These are phyloP conservation scores for Cryptococcus sp. DNA, from an alignment of 1,284 basidiomycete species.

Conservation along the genomic window DNA sequence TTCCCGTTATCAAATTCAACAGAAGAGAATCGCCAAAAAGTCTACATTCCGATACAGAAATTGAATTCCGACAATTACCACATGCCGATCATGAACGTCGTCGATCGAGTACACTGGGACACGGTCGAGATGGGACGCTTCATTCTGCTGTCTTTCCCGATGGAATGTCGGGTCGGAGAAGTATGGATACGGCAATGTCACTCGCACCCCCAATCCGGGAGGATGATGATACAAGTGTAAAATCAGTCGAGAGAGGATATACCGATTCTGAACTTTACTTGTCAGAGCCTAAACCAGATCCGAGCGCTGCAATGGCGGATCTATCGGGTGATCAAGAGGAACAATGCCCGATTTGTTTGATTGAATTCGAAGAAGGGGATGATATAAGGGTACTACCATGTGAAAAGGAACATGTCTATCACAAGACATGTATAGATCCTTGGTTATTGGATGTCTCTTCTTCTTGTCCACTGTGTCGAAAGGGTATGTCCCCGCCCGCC, in stretches of 20 bases:
- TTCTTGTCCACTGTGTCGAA: conserved; percentile 84
- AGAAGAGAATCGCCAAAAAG: conserved; percentile 6
- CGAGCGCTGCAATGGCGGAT: neutral
- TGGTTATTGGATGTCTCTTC: conserved; percentile 75
- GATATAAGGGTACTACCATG: conserved; percentile 83
- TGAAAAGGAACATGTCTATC: conserved; percentile 81
- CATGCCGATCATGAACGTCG: neutral
- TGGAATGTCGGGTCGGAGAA: no score
- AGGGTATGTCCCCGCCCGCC: conserved; percentile 55
- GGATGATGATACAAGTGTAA: neutral
- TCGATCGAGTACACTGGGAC: no score
- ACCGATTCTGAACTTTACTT: no score
- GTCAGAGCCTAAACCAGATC: no score
- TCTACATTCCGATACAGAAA: neutral
- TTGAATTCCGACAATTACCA: neutral
- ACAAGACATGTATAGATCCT: conserved; percentile 55
- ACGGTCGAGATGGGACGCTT: no score
- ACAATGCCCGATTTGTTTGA: conserved; percentile 88
- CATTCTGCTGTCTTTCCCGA: no score
- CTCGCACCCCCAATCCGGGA: no score
- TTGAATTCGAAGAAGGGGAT: conserved; percentile 88
- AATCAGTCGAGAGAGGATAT: neutral
- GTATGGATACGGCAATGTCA: no score
- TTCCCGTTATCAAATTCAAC: conserved; percentile 84
- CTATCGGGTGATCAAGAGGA: conserved; percentile 45